These are phyloP conservation scores for Jackrogersella minutella DNA, from an alignment of 495 filamentous ascomycete species.

Conservation along the genomic window DNA sequence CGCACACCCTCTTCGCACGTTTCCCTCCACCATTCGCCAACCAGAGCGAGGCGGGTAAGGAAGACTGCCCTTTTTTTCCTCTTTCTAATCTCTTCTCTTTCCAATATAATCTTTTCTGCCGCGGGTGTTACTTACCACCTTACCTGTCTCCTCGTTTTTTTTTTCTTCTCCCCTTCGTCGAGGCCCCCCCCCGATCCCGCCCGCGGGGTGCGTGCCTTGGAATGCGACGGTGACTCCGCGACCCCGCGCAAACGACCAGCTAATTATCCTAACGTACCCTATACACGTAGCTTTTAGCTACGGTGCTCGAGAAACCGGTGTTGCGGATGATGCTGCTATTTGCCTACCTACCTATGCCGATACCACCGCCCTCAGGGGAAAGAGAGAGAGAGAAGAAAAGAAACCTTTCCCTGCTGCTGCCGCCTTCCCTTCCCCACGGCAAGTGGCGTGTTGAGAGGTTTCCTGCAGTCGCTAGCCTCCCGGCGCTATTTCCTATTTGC, in stretches of 20 bases:
- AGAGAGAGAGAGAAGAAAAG: no score
- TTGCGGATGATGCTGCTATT: neutral
- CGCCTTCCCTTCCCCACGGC: neutral
- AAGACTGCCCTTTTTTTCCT: no score
- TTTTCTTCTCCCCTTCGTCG: neutral
- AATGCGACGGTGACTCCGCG: slow-evolving; percentile 32
- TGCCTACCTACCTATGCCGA: neutral
- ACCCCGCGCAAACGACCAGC: no score
- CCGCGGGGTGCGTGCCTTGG: slow-evolving; percentile 33
- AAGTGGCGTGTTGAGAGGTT: slow-evolving; percentile 20
- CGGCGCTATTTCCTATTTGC: slow-evolving; percentile 36
- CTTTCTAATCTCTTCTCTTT: neutral
- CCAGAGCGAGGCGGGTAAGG: slow-evolving; percentile 35
- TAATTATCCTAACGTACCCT: no score
- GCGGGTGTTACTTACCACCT: slow-evolving; percentile 34
- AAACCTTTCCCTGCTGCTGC: neutral
- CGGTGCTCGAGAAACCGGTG: neutral
- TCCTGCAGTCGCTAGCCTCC: slow-evolving; percentile 29
- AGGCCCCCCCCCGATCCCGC: slow-evolving; percentile 37
- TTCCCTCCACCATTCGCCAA: slow-evolving; percentile 17
- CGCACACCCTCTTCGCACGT: slow-evolving; percentile 5
- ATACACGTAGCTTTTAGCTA: neutral
- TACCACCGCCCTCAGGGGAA: neutral
- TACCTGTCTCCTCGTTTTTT: neutral
- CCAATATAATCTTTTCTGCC: slow-evolving; percentile 32